Base-by-base conservation (phyloP, 1,284 basidiomycete genomes). In the Lignosus rhinocerotis region DNA sequence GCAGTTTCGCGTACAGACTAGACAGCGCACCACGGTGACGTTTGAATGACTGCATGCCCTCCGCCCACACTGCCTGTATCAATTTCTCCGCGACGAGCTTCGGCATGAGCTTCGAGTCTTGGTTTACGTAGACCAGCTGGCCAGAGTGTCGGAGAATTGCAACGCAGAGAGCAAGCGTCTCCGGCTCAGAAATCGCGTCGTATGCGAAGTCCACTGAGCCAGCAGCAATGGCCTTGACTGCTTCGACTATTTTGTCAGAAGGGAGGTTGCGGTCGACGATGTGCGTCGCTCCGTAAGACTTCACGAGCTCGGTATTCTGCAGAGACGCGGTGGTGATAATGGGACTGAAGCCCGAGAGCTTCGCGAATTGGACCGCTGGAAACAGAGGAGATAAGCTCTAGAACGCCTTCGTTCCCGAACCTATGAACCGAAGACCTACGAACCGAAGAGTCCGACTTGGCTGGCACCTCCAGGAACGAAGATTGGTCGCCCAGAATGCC, bases 301-400 rank as follows among this genome's bases (percentile, higher is more conserved):
- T 72, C 72, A 61, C 48, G 45, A 81, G 80, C 8, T 80, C 71
- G 1, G 72, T 71, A 62, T 84, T 76, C 55, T 74, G 74, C 9
- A 66, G 60, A 11, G 80, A 83, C 2, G 83, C 75, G 1, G 79
- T 82, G 9, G 80, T 71, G 49, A 85, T 78, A 59, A 84, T 80
- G 2, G 76, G 78, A 1, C 72, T 75, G 72, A 83, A 82, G 1
- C 82, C 83, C 0, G 80, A 78, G 38, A 79, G 61, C 59, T 73
- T 78, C 8, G 79, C 79, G 8, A 85, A 67, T 65, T 85, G 83
- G 49, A 61, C 46, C 6, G 39, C 56, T 58, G 36, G n/a, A 25
- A 2, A 17, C 12, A 12, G 12, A n/a, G 46, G 19, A 30, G 48
- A 25, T 19, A 6, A 39, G 21, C 25, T 25, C 25, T 25, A 25